Conservation (phyloP, 352 stramenopile genomes). For the Phytophthora fragariae region DNA sequence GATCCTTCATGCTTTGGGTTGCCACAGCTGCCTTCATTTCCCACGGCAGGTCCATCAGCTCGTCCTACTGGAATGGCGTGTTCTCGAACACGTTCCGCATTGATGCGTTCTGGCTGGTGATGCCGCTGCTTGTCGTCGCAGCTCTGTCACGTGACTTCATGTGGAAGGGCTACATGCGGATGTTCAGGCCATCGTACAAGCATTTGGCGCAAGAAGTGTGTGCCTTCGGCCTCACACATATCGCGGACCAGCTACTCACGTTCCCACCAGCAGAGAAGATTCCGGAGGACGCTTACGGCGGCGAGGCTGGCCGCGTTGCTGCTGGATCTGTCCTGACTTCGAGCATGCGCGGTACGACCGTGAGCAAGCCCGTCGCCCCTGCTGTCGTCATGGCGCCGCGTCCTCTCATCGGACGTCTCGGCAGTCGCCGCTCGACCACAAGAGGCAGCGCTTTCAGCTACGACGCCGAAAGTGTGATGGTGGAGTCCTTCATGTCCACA, state of each 20-base stretch:
- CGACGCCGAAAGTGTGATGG: conserved; percentile 90
- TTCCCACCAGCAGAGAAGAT: conserved; percentile 85
- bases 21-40: conserved; percentile 81
- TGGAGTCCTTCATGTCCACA: conserved; percentile 88
- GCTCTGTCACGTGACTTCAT: conserved; percentile 81
- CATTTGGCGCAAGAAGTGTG: conserved; percentile 89
- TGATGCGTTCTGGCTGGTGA: conserved; percentile 79
- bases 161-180: conserved; percentile 87
- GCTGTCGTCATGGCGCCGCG: conserved; percentile 43
- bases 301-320: conserved; percentile 36
- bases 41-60: conserved; percentile 71
- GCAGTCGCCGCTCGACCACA: conserved; percentile 44
- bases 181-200: conserved; percentile 85
- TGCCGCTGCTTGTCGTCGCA: conserved; percentile 75
- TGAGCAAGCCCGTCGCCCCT: conserved; percentile 40
- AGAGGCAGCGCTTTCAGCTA: conserved; percentile 90
- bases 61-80: conserved; percentile 85
- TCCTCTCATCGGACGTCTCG: conserved; percentile 38
- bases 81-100: conserved; percentile 77
- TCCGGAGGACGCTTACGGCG: conserved; percentile 47
- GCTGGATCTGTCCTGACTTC: conserved; percentile 31
- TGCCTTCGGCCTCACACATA: conserved; percentile 60
- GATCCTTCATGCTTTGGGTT: conserved; percentile 78
- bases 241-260: conserved; percentile 76
- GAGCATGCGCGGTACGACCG: conserved; percentile 33